Percentiles rank a stretch among this genome's conserved stretches.
phyloP scores from a whole-genome alignment of 2,329 filamentous ascomycete genomes.

The Claviceps cyperi region DNA sequence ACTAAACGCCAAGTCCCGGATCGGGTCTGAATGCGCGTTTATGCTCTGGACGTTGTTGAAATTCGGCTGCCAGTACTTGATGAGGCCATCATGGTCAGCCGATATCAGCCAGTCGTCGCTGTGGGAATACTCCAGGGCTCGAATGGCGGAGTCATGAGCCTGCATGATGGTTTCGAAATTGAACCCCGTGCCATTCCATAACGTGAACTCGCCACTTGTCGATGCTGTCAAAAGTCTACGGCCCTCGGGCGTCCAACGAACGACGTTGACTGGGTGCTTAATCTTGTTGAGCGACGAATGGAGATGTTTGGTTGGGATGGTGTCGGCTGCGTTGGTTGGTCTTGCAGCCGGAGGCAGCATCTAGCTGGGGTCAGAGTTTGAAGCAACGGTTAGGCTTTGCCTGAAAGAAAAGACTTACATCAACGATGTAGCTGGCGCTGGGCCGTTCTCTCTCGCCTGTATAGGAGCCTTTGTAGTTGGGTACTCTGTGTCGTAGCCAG shows the following conservation, averaged over 20 bases:
- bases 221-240: conserved; percentile 82
- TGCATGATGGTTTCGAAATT: conserved; percentile 99
- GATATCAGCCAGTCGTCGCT: conserved; percentile 96
- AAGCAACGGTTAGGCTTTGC: neutral
- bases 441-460: conserved; percentile 69
- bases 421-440: conserved; percentile 76
- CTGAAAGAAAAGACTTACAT: conserved; percentile 36
- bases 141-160: conserved; percentile 80
- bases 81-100: conserved; percentile 82
- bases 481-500: conserved; percentile 69
- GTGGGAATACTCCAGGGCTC: conserved; percentile 76
- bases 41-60: conserved; percentile 98
- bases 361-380: conserved; percentile 27
- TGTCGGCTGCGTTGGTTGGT: conserved; percentile 61
- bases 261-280: conserved; percentile 92
- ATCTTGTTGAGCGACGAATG: conserved; percentile 98
- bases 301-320: conserved; percentile 84
- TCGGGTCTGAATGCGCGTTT: conserved; percentile 76
- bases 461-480: conserved; percentile 55
- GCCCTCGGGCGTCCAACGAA: conserved; percentile 94
- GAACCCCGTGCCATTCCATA: conserved; percentile 98
- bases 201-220: conserved; percentile 91
- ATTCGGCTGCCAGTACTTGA: conserved; percentile 98
- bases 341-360: conserved; percentile 77
- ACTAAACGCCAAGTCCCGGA: conserved; percentile 83